These are phyloP conservation scores for Paramyrothecium roridum DNA, from an alignment of 2,329 filamentous ascomycete genomes.

Conservation along the genomic window DNA sequence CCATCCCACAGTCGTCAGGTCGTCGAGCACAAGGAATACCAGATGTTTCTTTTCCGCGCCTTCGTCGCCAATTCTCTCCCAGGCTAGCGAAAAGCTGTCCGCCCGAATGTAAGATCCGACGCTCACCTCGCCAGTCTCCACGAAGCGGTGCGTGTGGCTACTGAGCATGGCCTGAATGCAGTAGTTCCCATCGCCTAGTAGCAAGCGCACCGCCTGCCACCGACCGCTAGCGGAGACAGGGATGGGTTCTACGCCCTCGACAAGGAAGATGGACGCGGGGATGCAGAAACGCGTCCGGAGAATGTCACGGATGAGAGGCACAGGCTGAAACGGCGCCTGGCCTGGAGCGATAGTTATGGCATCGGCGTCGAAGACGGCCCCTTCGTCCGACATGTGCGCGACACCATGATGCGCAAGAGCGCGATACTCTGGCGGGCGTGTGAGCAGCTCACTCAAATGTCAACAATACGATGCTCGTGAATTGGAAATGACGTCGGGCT, in stretches of 20 bases:
- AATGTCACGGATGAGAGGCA: slow-evolving; percentile 44
- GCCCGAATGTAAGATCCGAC: slow-evolving; percentile 47
- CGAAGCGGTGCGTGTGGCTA: slow-evolving; percentile 43
- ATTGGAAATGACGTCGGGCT: neutral
- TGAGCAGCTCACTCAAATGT: no score
- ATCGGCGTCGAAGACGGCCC: slow-evolving; percentile 17
- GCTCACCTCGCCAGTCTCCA: slow-evolving; percentile 40
- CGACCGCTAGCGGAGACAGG: slow-evolving; percentile 28
- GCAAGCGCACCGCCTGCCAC: slow-evolving; percentile 43
- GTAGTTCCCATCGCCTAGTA: slow-evolving; percentile 51
- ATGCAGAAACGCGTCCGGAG: slow-evolving; percentile 45
- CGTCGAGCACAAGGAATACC: slow-evolving; percentile 43
- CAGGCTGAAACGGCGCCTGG: slow-evolving; percentile 20
- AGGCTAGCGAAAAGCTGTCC: slow-evolving; percentile 35
- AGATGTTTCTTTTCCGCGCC: slow-evolving; percentile 18
- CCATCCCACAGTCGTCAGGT: slow-evolving; percentile 45
- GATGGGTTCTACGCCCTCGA: slow-evolving; percentile 39
- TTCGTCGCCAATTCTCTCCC: slow-evolving; percentile 10
- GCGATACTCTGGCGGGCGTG: neutral
- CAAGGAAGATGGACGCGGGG: slow-evolving; percentile 45
- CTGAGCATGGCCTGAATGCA: slow-evolving; percentile 52
- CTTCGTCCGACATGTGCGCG: slow-evolving; percentile 17
- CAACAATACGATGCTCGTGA: neutral
- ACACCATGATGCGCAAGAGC: slow-evolving; percentile 6
- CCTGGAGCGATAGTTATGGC: slow-evolving; percentile 18